phyloP scores from a whole-genome alignment of 2,329 filamentous ascomycete genomes.

The Fusarium nelsonii region DNA sequence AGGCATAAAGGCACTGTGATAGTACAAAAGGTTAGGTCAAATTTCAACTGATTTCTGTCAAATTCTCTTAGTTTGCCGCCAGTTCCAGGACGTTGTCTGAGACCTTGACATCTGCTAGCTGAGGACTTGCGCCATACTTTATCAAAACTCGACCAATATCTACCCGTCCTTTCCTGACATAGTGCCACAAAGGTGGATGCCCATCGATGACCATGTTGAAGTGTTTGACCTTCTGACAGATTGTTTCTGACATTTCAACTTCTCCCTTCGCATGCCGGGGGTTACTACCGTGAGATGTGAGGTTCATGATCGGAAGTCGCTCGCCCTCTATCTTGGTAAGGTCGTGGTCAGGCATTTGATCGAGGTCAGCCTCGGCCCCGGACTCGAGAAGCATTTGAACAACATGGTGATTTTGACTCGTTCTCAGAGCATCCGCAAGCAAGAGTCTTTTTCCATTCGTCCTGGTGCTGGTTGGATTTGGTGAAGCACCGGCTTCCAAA shows the following conservation, averaged over 20 bases:
- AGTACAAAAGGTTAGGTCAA: background rate
- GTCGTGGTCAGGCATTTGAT: conserved; percentile 9
- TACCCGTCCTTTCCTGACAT: conserved; percentile 18
- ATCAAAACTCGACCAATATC: conserved; percentile 34
- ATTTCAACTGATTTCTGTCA: background rate
- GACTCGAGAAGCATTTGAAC: conserved; percentile 20
- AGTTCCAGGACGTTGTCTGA: conserved; percentile 14
- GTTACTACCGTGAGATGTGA: conserved; percentile 22
- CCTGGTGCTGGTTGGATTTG: conserved; percentile 19
- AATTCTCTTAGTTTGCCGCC: conserved; percentile 3
- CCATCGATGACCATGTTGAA: conserved; percentile 22
- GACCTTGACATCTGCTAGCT: conserved; percentile 30
- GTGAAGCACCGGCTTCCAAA: conserved; percentile 34
- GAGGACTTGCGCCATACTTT: conserved; percentile 24
- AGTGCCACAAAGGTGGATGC: conserved; percentile 32
- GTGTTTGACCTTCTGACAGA: conserved; percentile 27
- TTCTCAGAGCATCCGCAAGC: conserved; percentile 21
- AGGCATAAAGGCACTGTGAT: background rate
- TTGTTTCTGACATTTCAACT: conserved; percentile 13
- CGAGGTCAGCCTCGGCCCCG: conserved; percentile 35
- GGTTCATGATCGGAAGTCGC: conserved; percentile 33
- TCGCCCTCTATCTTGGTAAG: background rate
- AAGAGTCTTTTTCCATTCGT: conserved; percentile 25
- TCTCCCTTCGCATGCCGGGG: conserved; percentile 20
- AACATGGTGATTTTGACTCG: conserved; percentile 11